Evolutionary conservation across 2,329 filamentous ascomycete species (phyloP).

Genomic region (Colletotrichum tamarilloi): DNA sequence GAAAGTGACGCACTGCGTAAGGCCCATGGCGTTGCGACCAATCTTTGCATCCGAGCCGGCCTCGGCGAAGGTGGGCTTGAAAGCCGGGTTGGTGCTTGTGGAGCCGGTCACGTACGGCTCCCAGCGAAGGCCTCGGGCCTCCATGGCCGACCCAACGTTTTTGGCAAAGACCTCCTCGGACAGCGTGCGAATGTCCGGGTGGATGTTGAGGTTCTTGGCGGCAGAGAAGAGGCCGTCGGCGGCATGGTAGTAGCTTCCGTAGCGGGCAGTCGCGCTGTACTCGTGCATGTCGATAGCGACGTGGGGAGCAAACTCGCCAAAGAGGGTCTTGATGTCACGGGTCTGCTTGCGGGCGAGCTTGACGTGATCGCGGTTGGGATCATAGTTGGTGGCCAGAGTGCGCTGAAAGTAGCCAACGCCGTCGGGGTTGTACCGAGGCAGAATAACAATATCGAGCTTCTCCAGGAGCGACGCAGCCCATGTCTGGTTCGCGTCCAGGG

Average conservation of each 20-base stretch:
- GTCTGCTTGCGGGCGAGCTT: conserved; percentile 47
- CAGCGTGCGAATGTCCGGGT: conserved; percentile 42
- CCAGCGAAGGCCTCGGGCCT: conserved; percentile 43
- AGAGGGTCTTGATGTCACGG: conserved; percentile 44
- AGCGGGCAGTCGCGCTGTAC: conserved; percentile 39
- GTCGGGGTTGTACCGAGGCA: conserved; percentile 48
- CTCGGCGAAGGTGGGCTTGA: conserved; percentile 37
- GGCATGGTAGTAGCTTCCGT: conserved; percentile 36
- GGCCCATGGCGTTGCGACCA: conserved; percentile 43
- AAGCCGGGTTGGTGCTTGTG: conserved; percentile 38
- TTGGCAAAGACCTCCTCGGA: conserved; percentile 44
- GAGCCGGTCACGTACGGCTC: conserved; percentile 44
- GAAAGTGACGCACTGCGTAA: conserved; percentile 45
- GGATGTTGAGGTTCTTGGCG: conserved; percentile 48
- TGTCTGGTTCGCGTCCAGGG: conserved; percentile 42
- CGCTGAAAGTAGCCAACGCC: conserved; percentile 48
- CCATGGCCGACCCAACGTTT: conserved; percentile 44
- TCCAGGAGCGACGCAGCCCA: conserved; percentile 44
- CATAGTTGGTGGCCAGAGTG: conserved; percentile 42
- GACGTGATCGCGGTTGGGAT: conserved; percentile 47
- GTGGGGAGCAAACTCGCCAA: conserved; percentile 43
- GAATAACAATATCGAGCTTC: conserved; percentile 43
- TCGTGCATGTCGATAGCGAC: conserved; percentile 48
- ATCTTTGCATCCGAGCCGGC: conserved; percentile 42
- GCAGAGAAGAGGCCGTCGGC: conserved; percentile 46